These are phyloP conservation scores for Didymella exigua DNA, from an alignment of 2,329 filamentous ascomycete species.

Conservation along the genomic window DNA sequence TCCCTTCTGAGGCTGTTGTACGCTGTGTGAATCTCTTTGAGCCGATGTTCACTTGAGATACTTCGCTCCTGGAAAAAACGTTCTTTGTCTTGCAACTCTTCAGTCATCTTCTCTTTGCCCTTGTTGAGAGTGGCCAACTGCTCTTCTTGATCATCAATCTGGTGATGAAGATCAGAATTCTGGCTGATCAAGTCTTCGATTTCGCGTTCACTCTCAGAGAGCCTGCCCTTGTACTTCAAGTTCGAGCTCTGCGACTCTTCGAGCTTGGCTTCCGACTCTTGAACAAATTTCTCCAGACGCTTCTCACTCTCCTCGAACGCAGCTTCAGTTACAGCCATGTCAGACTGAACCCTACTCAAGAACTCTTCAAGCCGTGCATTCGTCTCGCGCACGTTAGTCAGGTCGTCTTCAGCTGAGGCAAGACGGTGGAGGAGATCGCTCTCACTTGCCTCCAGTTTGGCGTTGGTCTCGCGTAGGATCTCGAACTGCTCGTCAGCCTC, in stretches of 20 bases:
- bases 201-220: conserved; percentile 37
- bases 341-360: conserved; percentile 38
- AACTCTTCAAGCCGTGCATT: conserved; percentile 43
- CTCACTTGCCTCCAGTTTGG: conserved; percentile 37
- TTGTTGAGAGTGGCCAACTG: conserved; percentile 33
- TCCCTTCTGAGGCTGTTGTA: conserved; percentile 29
- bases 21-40: conserved; percentile 29
- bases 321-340: conserved; percentile 38
- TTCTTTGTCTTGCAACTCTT: conserved; percentile 36
- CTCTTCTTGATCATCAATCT: conserved; percentile 32
- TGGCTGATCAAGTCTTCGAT: conserved; percentile 36
- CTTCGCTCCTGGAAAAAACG: conserved; percentile 34
- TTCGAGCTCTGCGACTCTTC: conserved; percentile 33
- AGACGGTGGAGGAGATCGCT: conserved; percentile 36
- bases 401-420: conserved; percentile 40
- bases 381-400: conserved; percentile 34
- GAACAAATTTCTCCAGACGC: conserved; percentile 33
- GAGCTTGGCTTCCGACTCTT: conserved; percentile 40
- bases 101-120: conserved; percentile 28
- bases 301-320: conserved; percentile 40
- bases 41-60: conserved; percentile 26
- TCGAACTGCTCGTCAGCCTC: conserved; percentile 38
- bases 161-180: conserved; percentile 36
- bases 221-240: conserved; percentile 39
- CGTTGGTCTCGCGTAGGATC: conserved; percentile 33